phyloP scores from a whole-genome alignment of 2,329 filamentous ascomycete genomes.

The Alternaria gansuensis region DNA sequence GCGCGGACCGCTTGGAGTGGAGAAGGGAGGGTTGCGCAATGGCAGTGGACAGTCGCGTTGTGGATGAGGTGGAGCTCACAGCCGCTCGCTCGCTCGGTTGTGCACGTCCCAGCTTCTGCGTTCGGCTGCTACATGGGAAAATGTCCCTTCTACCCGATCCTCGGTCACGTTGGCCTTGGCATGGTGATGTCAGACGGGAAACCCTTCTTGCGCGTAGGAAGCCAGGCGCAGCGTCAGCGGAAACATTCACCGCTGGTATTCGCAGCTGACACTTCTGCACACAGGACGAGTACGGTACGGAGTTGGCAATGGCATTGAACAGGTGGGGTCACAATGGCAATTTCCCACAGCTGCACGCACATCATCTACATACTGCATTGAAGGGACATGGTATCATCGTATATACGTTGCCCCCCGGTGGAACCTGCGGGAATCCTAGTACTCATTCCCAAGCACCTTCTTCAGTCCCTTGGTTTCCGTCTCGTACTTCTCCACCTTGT shows the following conservation, averaged over 20 bases:
- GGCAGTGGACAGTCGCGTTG: conserved; percentile 26
- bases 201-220: conserved; percentile 3
- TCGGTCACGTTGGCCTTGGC: conserved; percentile 15
- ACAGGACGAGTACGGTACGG: background rate
- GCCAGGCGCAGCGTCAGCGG: conserved; percentile 6
- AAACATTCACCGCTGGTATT: background rate
- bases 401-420: background rate
- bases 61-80: conserved; percentile 23
- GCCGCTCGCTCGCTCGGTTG: conserved; percentile 20
- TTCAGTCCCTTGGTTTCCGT: conserved; percentile 75
- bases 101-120: conserved; percentile 17
- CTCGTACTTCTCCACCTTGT: conserved; percentile 77
- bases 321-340: background rate
- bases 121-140: conserved; percentile 21
- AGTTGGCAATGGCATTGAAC: background rate
- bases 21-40: conserved; percentile 33
- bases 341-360: background rate
- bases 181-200: conserved; percentile 17
- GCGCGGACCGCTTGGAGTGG: conserved; percentile 29
- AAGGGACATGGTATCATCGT: conserved; percentile 15
- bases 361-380: background rate
- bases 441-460: conserved; percentile 70
- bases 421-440: conserved; percentile 21
- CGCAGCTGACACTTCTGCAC: background rate
- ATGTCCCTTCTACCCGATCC: conserved; percentile 25